Evolutionary conservation across 352 stramenopile genomes (phyloP).

Genomic region (Phytophthora vignae): DNA sequence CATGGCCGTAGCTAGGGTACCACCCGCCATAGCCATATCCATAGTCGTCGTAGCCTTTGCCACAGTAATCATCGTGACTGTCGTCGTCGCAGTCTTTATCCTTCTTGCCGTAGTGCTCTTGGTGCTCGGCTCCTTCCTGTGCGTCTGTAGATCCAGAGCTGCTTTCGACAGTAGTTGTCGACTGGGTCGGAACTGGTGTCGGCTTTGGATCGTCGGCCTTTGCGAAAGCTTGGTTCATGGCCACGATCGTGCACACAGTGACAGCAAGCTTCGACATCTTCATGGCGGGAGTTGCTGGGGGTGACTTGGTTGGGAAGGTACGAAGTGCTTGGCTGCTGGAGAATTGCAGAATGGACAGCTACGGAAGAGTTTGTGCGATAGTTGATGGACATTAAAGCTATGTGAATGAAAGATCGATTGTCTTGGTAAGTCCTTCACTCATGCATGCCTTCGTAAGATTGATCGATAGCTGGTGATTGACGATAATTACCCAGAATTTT

Average conservation of each 20-base stretch:
- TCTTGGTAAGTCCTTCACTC: neutral
- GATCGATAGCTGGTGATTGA: neutral
- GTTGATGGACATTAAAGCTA: neutral
- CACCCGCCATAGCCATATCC: neutral
- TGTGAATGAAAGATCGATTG: neutral
- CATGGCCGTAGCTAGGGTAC: neutral
- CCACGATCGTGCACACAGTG: neutral
- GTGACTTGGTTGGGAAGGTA: neutral
- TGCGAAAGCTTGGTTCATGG: neutral
- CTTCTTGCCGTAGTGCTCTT: neutral
- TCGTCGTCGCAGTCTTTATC: neutral
- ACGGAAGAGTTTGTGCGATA: neutral
- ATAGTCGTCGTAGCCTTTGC: neutral
- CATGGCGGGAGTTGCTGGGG: neutral
- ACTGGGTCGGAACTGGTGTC: neutral
- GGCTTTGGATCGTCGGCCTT: conserved; percentile 6
- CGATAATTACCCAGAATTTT: neutral
- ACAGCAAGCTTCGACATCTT: neutral
- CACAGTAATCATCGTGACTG: neutral
- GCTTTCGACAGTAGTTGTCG: neutral
- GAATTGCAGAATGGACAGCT: neutral
- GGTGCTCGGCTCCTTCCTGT: neutral
- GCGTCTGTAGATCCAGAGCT: neutral
- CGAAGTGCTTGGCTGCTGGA: neutral
- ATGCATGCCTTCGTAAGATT: neutral